Base-by-base conservation (phyloP, 805 yeast genomes). In the Metschnikowia cubensis region DNA sequence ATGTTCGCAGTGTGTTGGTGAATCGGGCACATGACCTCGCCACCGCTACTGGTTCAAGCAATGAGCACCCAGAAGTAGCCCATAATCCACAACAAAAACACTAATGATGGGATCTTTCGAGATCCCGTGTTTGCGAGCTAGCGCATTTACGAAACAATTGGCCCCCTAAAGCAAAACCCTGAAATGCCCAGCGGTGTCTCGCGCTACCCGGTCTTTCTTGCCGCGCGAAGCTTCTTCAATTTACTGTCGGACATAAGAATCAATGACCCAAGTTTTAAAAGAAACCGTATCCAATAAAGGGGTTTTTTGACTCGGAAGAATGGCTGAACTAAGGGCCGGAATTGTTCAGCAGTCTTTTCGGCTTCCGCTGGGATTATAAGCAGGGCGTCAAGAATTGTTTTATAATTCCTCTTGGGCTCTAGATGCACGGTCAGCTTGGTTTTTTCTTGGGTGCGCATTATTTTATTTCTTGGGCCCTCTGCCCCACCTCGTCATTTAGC, bases 361-460 rank as follows among this genome's bases (percentile, higher is more conserved):
- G 29, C 35, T 10, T 33, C 35, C 8, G 15, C 8, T 33, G 35
- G 4, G n/a, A 33, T 33, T 6, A 33, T 14, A 15, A 25, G 29
- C 29, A 4, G 29, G 14, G 14, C 6, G 3, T 8, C 13, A 15
- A 36, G 15, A 36, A 36, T 6, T 36, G 39, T 13, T 35, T 35
- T 22, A 13, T 13, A 36, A 36, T 7, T 20, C 39, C 25, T 13
- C 15, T 8, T 36, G 7, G 15, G 39, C 15, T 38, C 32, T 22
- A 38, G 29, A 39, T n/a, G 42, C 34, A 22, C 8, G 25, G 7
- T 21, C 25, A 20, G 15, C 10, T 15, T 17, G n/a, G 45, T 33
- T 14, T 33, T 42, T 42, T 42, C 45, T 42, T 42, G 45, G 45
- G 21, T 7, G 45, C 45, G 45, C 45, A 33, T 32, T 21, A 42